phyloP scores from a whole-genome alignment of 2,329 filamentous ascomycete species.

The Elsinoe perseae region DNA sequence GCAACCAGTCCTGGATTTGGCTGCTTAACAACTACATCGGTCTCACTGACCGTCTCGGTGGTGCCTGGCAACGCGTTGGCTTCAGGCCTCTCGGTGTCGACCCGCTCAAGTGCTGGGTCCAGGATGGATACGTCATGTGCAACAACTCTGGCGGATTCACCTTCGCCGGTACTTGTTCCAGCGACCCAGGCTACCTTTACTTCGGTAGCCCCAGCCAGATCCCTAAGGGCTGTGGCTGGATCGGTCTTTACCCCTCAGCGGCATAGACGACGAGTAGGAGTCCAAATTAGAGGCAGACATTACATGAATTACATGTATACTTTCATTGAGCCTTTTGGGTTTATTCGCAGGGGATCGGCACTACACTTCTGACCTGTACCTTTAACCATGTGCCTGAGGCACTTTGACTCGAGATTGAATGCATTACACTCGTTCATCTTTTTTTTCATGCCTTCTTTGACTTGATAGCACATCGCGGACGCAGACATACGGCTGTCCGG shows the following conservation, averaged over 20 bases:
- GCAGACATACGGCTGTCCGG: no score
- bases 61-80: conserved; percentile 5
- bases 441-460: background rate
- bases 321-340: conserved; percentile 1
- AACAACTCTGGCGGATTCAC: background rate
- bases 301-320: background rate
- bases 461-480: no score
- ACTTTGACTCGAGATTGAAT: background rate
- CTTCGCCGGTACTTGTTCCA: conserved; percentile 1
- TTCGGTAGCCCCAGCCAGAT: background rate
- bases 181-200: conserved; percentile 6
- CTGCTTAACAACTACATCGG: conserved; percentile 8
- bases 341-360: background rate
- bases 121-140: background rate
- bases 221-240: background rate
- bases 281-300: background rate
- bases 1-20: conserved; percentile 3
- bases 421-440: background rate
- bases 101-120: conserved; percentile 6
- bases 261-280: background rate
- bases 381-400: background rate
- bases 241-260: background rate
- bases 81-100: conserved; percentile 6
- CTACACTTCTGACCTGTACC: conserved; percentile 3
- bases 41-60: conserved; percentile 7